Evolutionary conservation across 352 stramenopile genomes (phyloP), one percentile per base, ranked within the genome.

Genomic region (Aphanomyces cochlioides): DNA sequence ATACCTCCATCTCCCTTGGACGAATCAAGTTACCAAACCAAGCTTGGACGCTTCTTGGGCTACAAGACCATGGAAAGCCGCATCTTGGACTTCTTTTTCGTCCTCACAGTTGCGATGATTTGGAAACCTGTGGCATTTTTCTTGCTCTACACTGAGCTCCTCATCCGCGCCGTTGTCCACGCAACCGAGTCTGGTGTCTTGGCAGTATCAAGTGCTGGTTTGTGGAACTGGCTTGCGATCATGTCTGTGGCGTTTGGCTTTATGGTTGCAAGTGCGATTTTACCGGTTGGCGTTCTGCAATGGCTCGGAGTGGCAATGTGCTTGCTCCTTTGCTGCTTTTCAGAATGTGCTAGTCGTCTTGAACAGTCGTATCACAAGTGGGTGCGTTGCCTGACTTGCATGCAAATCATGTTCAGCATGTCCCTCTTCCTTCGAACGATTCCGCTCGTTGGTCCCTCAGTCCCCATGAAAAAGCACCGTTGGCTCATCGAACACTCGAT

Each of bases 71-170:
- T 83, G 12, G 85, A 93, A 74, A 90, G 75, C 67, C 79, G 77
- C 53, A 74, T 95, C 38, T 71, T 92, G 0, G 86, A 95, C 66
- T 74, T 83, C 1, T 72, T 96, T 6, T 90, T 93, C 63, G 77
- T 96, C 10, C 75, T 79, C 0, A 72, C 90, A 0, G 90, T 89
- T 61, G 79, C 91, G 41, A 90, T 82, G 60, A 73, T 92, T 36
- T 93, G 86, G 83, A 88, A 91, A 64, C 88, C 88, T 8, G 74
- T 94, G 13, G 82, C 82, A 1, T 92, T 96, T 71, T 5, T 84
- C 7, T 79, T 92, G 47, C 72, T 96, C 28, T 96, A 96, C 75
- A 47, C 87, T 19, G 88, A 96, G 66, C 76, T 96, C 3, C 92
- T 88, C 68, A 7, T 89, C 17, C 84, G 90, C 38, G 85, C 78